phyloP scores from a whole-genome alignment of 2,329 filamentous ascomycete species.

The Elsinoe arachidis region DNA sequence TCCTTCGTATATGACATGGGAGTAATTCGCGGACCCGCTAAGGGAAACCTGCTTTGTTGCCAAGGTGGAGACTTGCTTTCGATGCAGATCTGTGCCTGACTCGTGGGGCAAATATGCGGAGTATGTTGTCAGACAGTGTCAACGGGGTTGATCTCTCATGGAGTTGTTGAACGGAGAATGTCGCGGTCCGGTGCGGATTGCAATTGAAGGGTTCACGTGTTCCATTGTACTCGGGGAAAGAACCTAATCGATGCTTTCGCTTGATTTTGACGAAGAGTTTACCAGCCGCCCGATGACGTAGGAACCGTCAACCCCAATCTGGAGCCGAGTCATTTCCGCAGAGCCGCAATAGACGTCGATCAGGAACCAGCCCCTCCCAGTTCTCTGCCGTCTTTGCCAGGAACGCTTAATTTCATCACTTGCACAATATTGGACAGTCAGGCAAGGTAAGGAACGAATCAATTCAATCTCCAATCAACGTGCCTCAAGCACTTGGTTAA shows the following conservation, averaged over 20 bases:
- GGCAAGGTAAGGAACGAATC: no score
- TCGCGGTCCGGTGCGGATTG: background rate
- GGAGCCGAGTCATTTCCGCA: constrained; percentile 3
- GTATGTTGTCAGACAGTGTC: background rate
- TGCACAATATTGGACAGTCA: no score
- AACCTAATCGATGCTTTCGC: background rate
- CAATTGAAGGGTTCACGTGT: background rate
- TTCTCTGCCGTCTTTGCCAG: background rate
- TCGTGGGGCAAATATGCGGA: background rate
- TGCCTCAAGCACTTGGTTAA: background rate
- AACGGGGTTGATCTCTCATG: background rate
- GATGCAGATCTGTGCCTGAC: constrained; percentile 8
- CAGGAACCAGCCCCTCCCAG: constrained; percentile 2
- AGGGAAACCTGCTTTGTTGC: constrained; percentile 8
- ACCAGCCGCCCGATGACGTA: background rate
- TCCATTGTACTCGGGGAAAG: background rate
- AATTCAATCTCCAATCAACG: background rate
- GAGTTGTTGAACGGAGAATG: background rate
- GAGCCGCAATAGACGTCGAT: background rate
- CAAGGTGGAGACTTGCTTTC: background rate
- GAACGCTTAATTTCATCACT: no score
- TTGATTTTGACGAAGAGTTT: background rate
- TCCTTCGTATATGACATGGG: background rate
- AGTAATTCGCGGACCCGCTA: background rate
- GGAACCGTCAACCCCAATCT: background rate